A percentile compares a stretch with the other conserved stretches of the same genome.
Evolutionary conservation across 176 grass and related monocot species (phyloP).

Genomic region (Aegilops umbellulata): DNA sequence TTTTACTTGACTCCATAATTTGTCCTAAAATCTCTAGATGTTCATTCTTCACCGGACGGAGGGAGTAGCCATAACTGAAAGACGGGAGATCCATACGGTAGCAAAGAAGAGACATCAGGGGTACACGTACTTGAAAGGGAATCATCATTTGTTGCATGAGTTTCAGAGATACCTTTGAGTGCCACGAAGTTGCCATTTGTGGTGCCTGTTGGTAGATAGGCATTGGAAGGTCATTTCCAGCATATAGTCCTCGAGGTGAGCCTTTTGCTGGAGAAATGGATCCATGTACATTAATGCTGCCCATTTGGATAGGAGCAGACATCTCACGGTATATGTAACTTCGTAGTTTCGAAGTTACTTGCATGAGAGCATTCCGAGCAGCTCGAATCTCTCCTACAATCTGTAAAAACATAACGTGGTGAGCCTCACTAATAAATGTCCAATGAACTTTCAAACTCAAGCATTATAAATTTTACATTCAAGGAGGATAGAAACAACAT

Average conservation of each 20-base stretch:
- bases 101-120: neutral
- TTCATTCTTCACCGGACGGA: no score
- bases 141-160: neutral
- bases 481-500: neutral
- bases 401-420: constrained; percentile 37
- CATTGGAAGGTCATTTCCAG: constrained; percentile 54
- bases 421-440: constrained; percentile 7
- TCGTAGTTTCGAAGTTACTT: constrained; percentile 76
- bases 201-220: constrained; percentile 49
- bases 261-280: constrained; percentile 56
- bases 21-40: no score
- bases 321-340: constrained; percentile 75
- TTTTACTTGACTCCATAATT: no score
- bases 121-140: neutral
- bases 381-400: constrained; percentile 98
- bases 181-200: constrained; percentile 46
- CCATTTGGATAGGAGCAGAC: constrained; percentile 52
- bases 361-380: constrained; percentile 85
- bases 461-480: neutral
- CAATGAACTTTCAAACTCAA: constrained; percentile 6
- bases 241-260: constrained; percentile 51
- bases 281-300: constrained; percentile 44
- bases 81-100: neutral
- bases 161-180: constrained; percentile 61
- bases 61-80: neutral